Evolutionary conservation across 2,329 filamentous ascomycete species (phyloP).

Genomic region (Verruconis gallopava): DNA sequence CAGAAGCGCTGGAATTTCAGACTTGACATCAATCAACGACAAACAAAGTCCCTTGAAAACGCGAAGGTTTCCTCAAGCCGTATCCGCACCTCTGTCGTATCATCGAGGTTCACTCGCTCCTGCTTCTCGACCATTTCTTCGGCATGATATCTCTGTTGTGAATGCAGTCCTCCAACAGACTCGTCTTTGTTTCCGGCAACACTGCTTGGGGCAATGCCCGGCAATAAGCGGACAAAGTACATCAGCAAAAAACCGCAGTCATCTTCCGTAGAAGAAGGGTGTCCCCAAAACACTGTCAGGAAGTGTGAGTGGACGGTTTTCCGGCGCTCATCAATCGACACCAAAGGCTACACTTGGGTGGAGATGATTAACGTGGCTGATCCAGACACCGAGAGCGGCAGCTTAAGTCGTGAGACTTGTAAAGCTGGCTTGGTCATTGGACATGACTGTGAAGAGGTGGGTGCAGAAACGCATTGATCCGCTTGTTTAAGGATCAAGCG

Average conservation of each 20-base stretch:
- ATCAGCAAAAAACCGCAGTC: slow-evolving; percentile 84
- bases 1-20: too few species aligned
- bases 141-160: slow-evolving; percentile 47
- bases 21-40: too few species aligned
- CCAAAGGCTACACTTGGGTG: slow-evolving; percentile 31
- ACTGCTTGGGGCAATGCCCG: too few species aligned
- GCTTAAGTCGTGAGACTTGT: slow-evolving; percentile 38
- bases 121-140: too few species aligned
- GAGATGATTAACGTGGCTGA: slow-evolving; percentile 57
- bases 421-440: too few species aligned
- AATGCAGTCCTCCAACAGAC: slow-evolving; percentile 75
- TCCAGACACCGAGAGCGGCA: slow-evolving; percentile 39
- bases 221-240: slow-evolving; percentile 81
- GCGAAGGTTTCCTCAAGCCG: too few species aligned
- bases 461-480: too few species aligned
- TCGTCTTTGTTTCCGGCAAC: slow-evolving; percentile 95
- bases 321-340: slow-evolving; percentile 46
- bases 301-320: slow-evolving; percentile 19
- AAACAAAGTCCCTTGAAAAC: too few species aligned
- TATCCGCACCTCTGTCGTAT: too few species aligned
- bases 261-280: slow-evolving; percentile 26
- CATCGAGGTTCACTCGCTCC: too few species aligned
- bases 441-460: too few species aligned
- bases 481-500: too few species aligned
- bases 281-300: slow-evolving; percentile 15